A percentile compares a stretch with the other conserved stretches of the same genome.
Conservation (phyloP, 306 rosid genomes). For the Ziziphus jujuba region DNA sequence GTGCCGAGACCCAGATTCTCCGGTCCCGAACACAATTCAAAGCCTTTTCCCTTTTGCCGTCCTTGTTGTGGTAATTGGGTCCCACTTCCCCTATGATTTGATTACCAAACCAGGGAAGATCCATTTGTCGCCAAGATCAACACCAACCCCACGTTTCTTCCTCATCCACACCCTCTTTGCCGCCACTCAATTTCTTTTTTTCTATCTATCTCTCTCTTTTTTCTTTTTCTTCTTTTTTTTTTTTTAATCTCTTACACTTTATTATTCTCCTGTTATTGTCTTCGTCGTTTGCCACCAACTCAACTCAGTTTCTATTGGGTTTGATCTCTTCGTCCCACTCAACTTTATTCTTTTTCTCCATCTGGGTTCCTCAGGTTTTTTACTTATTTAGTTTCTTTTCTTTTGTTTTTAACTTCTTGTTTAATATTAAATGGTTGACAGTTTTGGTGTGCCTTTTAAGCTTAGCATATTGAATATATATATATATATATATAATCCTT, state of each 20-base stretch:
- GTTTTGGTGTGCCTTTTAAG: not conserved
- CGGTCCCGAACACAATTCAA: too few species aligned
- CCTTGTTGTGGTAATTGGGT: slow-evolving; percentile 15
- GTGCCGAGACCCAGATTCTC: slow-evolving; percentile 19
- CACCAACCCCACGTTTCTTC: slow-evolving; percentile 33
- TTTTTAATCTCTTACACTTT: not conserved
- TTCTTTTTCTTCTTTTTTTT: not conserved
- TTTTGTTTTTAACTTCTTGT: slow-evolving; percentile 1
- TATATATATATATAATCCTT: not conserved
- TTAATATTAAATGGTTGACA: not conserved
- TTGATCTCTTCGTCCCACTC: not conserved
- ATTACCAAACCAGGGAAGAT: slow-evolving; percentile 14
- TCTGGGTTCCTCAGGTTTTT: not conserved
- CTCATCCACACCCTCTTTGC: slow-evolving; percentile 1
- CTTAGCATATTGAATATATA: not conserved
- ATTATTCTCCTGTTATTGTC: not conserved
- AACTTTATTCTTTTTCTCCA: not conserved
- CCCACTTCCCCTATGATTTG: slow-evolving; percentile 18
- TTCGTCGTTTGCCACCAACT: not conserved
- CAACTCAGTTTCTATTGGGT: not conserved
- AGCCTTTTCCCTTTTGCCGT: not conserved
- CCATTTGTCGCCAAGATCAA: slow-evolving; percentile 28
- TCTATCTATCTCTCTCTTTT: not conserved
- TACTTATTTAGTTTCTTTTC: not conserved
- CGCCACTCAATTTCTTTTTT: not conserved